phyloP scores from a whole-genome alignment of 1,284 basidiomycete genomes.

The Tylopilus orsonianus region DNA sequence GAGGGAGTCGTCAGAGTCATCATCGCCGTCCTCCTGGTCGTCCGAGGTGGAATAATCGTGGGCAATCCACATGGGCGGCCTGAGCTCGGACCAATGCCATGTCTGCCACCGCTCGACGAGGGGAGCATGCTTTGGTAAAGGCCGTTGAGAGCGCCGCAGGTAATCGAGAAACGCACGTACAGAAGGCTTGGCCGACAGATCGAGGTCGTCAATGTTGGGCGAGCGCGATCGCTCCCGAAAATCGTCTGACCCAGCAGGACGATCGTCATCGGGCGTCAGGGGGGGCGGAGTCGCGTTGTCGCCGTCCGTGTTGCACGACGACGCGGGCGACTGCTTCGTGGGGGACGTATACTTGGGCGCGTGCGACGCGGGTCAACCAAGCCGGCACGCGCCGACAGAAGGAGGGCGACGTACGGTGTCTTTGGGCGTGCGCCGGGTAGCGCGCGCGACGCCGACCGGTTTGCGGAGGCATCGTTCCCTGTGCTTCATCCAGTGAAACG shows the following conservation, averaged over 20 bases:
- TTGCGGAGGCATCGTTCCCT: slow-evolving; percentile 52
- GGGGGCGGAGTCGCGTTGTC: slow-evolving; percentile 34
- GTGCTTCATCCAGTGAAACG: slow-evolving; percentile 67
- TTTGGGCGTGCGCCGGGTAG: slow-evolving; percentile 17
- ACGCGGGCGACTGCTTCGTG: slow-evolving; percentile 27
- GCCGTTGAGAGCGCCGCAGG: slow-evolving; percentile 22
- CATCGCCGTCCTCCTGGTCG: slow-evolving; percentile 24
- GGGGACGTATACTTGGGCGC: slow-evolving; percentile 19
- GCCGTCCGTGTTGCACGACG: slow-evolving; percentile 33
- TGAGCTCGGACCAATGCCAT: slow-evolving; percentile 35
- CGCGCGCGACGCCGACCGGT: slow-evolving; percentile 20
- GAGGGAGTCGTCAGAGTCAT: slow-evolving; percentile 21
- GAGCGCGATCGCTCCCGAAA: slow-evolving; percentile 27
- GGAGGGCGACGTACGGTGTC: slow-evolving; percentile 22
- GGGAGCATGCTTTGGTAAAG: slow-evolving; percentile 25
- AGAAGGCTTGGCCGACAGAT: slow-evolving; percentile 9
- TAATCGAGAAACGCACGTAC: slow-evolving; percentile 29
- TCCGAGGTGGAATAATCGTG: slow-evolving; percentile 7
- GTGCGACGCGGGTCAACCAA: neutral
- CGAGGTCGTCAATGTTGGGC: slow-evolving; percentile 22
- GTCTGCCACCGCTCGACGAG: slow-evolving; percentile 32
- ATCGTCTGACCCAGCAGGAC: slow-evolving; percentile 18
- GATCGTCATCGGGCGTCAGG: slow-evolving; percentile 40
- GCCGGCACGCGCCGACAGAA: neutral
- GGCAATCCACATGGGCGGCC: slow-evolving; percentile 28